phyloP scores from a whole-genome alignment of 2,329 filamentous ascomycete genomes.

The Aspergillus sp. region DNA sequence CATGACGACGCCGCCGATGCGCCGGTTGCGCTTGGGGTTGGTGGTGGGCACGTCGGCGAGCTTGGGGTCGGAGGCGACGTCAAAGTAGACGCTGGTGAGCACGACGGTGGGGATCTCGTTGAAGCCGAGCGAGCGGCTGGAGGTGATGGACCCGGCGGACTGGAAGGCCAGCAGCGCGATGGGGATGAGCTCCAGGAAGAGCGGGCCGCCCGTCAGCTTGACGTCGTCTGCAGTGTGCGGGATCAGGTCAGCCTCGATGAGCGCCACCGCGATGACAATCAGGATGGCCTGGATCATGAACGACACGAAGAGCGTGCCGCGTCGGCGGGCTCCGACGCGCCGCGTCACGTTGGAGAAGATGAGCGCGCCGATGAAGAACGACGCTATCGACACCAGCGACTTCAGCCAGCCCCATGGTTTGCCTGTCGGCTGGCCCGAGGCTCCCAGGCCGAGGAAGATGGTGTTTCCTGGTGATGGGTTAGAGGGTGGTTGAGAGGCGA shows the following conservation, averaged over 20 bases:
- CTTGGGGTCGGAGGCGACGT: constrained; percentile 43
- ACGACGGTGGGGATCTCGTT: constrained; percentile 49
- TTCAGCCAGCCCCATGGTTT: constrained; percentile 46
- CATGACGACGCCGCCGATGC: constrained; percentile 36
- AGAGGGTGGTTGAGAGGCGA: background rate
- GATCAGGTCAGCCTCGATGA: constrained; percentile 40
- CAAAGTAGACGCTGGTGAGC: constrained; percentile 47
- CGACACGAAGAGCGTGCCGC: constrained; percentile 39
- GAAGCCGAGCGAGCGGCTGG: constrained; percentile 41
- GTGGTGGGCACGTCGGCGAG: constrained; percentile 31
- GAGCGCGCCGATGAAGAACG: constrained; percentile 43
- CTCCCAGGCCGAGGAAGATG: constrained; percentile 47
- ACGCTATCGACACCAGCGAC: constrained; percentile 41
- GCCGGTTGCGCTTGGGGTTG: constrained; percentile 40
- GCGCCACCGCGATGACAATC: constrained; percentile 39
- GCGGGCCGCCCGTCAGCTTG: constrained; percentile 22
- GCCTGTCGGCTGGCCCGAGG: constrained; percentile 37
- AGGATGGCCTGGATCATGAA: constrained; percentile 41
- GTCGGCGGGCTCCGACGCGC: constrained; percentile 31
- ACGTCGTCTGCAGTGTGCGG: constrained; percentile 27
- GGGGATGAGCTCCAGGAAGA: constrained; percentile 43
- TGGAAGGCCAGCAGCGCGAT: constrained; percentile 46
- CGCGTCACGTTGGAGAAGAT: constrained; percentile 40
- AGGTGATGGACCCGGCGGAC: constrained; percentile 44
- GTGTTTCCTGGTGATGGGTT: constrained; percentile 42